Conservation (phyloP, 768 basidiomycete species). For the Panaeolus cyanescens region DNA sequence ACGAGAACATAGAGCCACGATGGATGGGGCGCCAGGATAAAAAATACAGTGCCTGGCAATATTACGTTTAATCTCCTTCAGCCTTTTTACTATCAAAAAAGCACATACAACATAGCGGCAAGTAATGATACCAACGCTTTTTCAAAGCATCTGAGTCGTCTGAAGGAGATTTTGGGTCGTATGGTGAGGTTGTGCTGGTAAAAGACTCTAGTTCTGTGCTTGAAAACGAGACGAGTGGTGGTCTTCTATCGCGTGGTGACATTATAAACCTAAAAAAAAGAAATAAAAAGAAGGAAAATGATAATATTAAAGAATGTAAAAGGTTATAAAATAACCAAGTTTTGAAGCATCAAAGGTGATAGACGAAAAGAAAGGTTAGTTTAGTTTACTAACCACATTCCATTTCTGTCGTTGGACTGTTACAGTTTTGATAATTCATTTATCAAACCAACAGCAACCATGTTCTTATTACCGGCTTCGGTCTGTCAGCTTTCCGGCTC, state of each 20-base stretch:
- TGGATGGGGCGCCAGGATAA: slow-evolving; percentile 75
- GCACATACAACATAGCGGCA: slow-evolving; percentile 56
- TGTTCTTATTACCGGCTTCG: background rate
- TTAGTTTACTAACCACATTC: background rate
- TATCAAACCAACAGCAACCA: background rate
- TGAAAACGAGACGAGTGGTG: slow-evolving; percentile 21
- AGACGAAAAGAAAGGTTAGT: background rate
- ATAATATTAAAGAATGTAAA: background rate
- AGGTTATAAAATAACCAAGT: background rate
- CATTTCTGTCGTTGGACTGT: too few species aligned
- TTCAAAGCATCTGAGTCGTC: slow-evolving; percentile 28
- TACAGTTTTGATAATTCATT: background rate
- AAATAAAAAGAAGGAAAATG: slow-evolving; percentile 1
- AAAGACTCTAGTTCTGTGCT: slow-evolving; percentile 16
- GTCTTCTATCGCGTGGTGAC: slow-evolving; percentile 11
- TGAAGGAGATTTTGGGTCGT: background rate
- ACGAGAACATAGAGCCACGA: slow-evolving; percentile 70
- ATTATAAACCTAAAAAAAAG: background rate
- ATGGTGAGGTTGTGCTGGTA: slow-evolving; percentile 1
- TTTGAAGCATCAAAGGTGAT: background rate
- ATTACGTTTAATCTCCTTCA: background rate
- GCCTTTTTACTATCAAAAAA: background rate
- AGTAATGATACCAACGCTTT: slow-evolving; percentile 58
- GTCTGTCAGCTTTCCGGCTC: background rate
- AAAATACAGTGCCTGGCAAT: slow-evolving; percentile 39